These are phyloP conservation scores for Hypoxylon sp. DNA, from an alignment of 2,329 filamentous ascomycete species.

Conservation along the genomic window DNA sequence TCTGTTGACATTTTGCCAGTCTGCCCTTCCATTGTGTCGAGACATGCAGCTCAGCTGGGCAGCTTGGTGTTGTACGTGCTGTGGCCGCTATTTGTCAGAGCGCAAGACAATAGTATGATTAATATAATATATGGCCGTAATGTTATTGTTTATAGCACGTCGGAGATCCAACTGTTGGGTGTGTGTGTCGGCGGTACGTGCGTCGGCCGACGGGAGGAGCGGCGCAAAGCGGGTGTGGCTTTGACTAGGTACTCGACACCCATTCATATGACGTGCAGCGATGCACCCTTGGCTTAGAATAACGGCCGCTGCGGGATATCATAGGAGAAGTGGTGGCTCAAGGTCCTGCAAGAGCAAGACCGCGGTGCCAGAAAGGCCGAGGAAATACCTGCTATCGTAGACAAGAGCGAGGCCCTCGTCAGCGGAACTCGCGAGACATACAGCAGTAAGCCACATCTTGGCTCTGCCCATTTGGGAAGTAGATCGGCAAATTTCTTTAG, in stretches of 20 bases:
- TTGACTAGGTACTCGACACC: conserved; percentile 14
- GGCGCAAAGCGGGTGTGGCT: conserved; percentile 30
- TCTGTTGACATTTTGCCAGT: conserved; percentile 17
- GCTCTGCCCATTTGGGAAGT: conserved; percentile 30
- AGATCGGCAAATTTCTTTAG: conserved; percentile 36
- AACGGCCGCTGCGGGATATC: conserved; percentile 8
- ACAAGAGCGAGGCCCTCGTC: conserved; percentile 9
- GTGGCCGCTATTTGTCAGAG: conserved; percentile 32
- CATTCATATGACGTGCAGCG: conserved; percentile 23
- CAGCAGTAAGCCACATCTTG: conserved; percentile 42
- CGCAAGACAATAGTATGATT: conserved; percentile 35
- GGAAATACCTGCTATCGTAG: conserved; percentile 4
- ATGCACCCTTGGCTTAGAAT: conserved; percentile 13
- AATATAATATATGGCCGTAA: conserved; percentile 8
- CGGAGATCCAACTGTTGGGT: conserved; percentile 23
- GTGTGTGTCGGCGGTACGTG: conserved; percentile 19
- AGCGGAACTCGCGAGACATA: conserved; percentile 43
- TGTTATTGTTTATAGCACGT: conserved; percentile 13
- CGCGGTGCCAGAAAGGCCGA: conserved; percentile 21
- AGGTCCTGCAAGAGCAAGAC: conserved; percentile 8
- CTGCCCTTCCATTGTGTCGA: conserved; percentile 39
- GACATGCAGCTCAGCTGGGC: conserved; percentile 41
- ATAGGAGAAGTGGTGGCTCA: conserved; percentile 8
- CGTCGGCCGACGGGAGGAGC: conserved; percentile 29
- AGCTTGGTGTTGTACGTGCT: conserved; percentile 24